Percentiles rank a stretch among this genome's conserved stretches.
Evolutionary conservation across 495 filamentous ascomycete genomes (phyloP).

Genomic region (Aspergillus nanangensis): DNA sequence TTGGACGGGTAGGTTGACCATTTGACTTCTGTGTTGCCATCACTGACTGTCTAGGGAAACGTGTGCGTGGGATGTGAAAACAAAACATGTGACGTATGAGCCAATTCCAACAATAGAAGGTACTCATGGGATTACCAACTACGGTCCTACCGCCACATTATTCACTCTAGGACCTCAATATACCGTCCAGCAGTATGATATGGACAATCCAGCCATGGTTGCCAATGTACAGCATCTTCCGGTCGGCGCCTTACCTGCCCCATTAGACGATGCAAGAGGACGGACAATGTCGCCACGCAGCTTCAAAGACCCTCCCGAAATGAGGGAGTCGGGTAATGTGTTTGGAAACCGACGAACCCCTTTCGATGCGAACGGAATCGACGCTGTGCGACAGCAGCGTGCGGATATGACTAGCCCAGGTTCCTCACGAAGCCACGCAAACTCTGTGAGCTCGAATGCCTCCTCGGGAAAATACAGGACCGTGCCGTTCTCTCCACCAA

Average conservation of each 20-base stretch:
- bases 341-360: slow-evolving; percentile 28
- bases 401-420: slow-evolving; percentile 58
- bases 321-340: slow-evolving; percentile 22
- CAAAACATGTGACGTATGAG: slow-evolving; percentile 89
- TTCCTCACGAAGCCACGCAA: slow-evolving; percentile 60
- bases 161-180: slow-evolving; percentile 88
- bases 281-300: slow-evolving; percentile 25
- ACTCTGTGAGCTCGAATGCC: slow-evolving; percentile 52
- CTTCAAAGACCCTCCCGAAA: slow-evolving; percentile 33
- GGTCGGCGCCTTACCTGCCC: slow-evolving; percentile 66
- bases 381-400: slow-evolving; percentile 45
- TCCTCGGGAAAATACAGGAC: slow-evolving; percentile 41
- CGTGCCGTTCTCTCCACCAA: slow-evolving; percentile 34
- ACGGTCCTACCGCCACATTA: slow-evolving; percentile 83
- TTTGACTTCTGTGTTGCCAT: background rate
- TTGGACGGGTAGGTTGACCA: slow-evolving; percentile 79
- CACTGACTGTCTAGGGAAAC: slow-evolving; percentile 61
- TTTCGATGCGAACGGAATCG: slow-evolving; percentile 39
- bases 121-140: slow-evolving; percentile 77
- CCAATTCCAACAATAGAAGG: slow-evolving; percentile 79
- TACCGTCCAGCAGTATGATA: slow-evolving; percentile 90
- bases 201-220: slow-evolving; percentile 77
- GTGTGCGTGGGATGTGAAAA: slow-evolving; percentile 92
- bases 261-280: slow-evolving; percentile 60
- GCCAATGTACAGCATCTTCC: slow-evolving; percentile 81